Conservation (phyloP, 2,329 filamentous ascomycete genomes). For the Amesomyces nigricolor region DNA sequence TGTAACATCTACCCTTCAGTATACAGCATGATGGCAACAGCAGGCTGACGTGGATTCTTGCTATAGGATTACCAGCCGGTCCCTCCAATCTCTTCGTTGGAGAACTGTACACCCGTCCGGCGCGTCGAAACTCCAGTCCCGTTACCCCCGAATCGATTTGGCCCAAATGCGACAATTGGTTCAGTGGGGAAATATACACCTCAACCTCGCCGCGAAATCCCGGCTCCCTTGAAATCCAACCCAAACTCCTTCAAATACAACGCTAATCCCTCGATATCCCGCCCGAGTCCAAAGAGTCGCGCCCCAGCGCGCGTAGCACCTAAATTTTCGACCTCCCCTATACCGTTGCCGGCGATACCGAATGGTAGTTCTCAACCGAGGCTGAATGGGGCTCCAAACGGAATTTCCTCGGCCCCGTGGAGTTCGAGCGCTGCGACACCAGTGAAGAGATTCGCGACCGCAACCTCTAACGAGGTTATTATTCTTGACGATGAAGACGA, state of each 20-base stretch:
- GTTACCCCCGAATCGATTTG: neutral
- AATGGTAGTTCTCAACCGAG: neutral
- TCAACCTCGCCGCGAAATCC: no score
- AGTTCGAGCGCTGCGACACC: neutral
- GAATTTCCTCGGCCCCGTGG: neutral
- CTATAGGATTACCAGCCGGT: neutral
- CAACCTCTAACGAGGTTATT: constrained; percentile 8
- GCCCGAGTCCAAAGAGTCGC: neutral
- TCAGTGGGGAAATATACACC: no score
- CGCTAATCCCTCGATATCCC: neutral
- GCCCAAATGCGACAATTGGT: neutral
- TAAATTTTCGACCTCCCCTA: constrained; percentile 13
- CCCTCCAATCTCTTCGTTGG: neutral
- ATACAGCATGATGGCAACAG: neutral
- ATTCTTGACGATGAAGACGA: constrained; percentile 18
- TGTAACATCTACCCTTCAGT: constrained; percentile 2
- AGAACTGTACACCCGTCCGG: neutral
- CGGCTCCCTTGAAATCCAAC: no score
- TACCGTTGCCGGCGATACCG: constrained; percentile 9
- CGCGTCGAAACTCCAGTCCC: constrained; percentile 1
- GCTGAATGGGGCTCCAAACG: neutral
- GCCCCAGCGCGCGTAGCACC: neutral
- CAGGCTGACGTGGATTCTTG: neutral
- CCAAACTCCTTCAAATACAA: no score
- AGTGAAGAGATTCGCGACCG: neutral